Evolutionary conservation across 768 basidiomycete genomes (phyloP), one percentile per base, ranked within the genome.

Genomic region (Nidula microcarpa): DNA sequence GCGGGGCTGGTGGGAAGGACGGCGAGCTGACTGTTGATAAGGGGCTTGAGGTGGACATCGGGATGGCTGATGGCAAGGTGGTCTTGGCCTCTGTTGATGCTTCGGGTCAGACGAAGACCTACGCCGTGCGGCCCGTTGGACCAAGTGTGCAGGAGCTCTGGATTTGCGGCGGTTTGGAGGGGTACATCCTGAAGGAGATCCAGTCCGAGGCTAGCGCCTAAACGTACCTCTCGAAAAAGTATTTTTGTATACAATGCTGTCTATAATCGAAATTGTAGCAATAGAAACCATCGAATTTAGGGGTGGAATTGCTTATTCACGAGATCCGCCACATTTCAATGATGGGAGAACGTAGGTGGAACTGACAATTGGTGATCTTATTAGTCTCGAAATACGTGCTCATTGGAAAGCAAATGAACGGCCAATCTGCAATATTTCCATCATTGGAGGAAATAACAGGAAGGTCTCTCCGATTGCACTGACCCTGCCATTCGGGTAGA

Each of bases 81-180:
- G 71, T 75, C 17, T 79, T 97, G 49, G 65, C 50, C 58, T 70
- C 69, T 14, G 64, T 59, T 33, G 60, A 59, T 4, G 66, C 66
- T n/a, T 79, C 75, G 9, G 72, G 78, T 18, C 64, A 67, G 13
- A n/a, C 44, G 60, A 81, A 78, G 65, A 76, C 71, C 57, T 89
- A 96, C 64, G 57, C 62, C 14, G 80, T 94, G 13, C 82, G 88
- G 36, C 82, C 87, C 8, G 87, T 99, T 5, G 97, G 97, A 8
- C 75, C 84, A 44, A 97, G 94, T 65, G 96, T 99, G 47, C 97
- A 99, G 73, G 96, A 99, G 70, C 74, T 99, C 43, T 98, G 97
- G 97, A 78, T 95, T 11, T 95, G 92, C 58, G 94, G 92, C 6
- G 94, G 95, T 6, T 68, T 98, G 53, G 96, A 98, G 62, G 94